A percentile compares a stretch with the other conserved stretches of the same genome.
Evolutionary conservation across 768 basidiomycete species (phyloP).

Genomic region (Artomyces pyxidatus): DNA sequence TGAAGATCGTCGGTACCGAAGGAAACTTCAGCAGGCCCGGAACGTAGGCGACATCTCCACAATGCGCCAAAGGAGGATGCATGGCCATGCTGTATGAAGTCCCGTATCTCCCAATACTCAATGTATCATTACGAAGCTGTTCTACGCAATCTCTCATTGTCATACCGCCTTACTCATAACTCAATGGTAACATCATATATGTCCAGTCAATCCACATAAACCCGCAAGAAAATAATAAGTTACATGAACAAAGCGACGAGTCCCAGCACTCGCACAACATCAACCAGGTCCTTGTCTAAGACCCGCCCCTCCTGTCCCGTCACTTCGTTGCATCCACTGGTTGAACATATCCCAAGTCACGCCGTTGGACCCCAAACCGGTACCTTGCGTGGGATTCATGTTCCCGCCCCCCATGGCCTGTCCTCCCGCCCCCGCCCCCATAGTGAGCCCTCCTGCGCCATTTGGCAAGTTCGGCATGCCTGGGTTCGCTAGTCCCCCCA

Average conservation of each 20-base stretch:
- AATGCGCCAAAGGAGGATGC: too few species aligned
- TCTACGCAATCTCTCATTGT: too few species aligned
- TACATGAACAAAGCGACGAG: neutral
- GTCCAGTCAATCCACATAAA: too few species aligned
- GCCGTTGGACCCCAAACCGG: constrained; percentile 2
- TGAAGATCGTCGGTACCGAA: constrained; percentile 76
- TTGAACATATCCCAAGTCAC: constrained; percentile 11
- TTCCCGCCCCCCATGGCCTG: constrained; percentile 3
- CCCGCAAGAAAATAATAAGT: neutral
- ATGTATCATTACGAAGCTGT: too few species aligned
- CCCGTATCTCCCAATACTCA: too few species aligned
- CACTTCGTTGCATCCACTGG: constrained; percentile 12
- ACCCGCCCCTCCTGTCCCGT: constrained; percentile 9
- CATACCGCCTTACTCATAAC: too few species aligned
- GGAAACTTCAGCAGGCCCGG: constrained; percentile 45
- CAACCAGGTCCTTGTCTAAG: neutral
- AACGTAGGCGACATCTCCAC: too few species aligned
- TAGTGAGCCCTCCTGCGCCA: neutral
- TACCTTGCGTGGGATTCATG: neutral
- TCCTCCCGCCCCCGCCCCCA: constrained; percentile 5
- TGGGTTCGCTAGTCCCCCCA: neutral
- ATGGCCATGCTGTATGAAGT: too few species aligned
- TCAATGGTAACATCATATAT: too few species aligned
- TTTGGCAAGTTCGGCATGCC: too few species aligned
- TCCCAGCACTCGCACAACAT: neutral